phyloP scores from a whole-genome alignment of 257 asterid species.

The Oldenlandia corymbosa region DNA sequence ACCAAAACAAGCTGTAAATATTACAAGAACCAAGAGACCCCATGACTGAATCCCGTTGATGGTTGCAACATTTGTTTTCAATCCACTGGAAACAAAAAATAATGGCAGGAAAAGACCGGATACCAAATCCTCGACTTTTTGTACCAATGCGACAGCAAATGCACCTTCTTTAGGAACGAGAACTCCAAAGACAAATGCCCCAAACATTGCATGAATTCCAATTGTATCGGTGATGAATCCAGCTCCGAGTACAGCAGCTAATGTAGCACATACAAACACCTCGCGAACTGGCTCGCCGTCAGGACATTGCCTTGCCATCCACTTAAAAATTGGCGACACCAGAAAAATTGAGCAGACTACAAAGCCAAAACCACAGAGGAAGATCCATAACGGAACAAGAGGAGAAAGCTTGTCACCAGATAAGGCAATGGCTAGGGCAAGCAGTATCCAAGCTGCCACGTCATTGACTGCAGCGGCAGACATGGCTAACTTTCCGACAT shows the following conservation, averaged over 20 bases:
- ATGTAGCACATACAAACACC: constrained; percentile 51
- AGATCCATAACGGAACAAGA: constrained; percentile 54
- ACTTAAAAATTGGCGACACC: constrained; percentile 45
- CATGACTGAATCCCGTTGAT: constrained; percentile 65
- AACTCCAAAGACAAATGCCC: constrained; percentile 73
- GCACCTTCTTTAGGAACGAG: constrained; percentile 81
- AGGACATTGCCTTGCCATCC: constrained; percentile 53
- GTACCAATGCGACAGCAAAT: constrained; percentile 63
- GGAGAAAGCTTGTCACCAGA: constrained; percentile 57
- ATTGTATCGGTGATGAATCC: constrained; percentile 58
- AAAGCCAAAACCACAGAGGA: constrained; percentile 52
- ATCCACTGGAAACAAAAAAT: constrained; percentile 77
- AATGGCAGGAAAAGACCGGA: constrained; percentile 71
- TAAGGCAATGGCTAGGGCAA: constrained; percentile 66
- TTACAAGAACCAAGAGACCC: constrained; percentile 68
- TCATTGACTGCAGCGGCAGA: constrained; percentile 82
- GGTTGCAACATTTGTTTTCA: constrained; percentile 70
- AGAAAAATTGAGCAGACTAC: constrained; percentile 30
- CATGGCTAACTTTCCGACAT: constrained; percentile 67
- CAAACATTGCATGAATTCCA: constrained; percentile 81
- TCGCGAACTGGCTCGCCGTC: constrained; percentile 71
- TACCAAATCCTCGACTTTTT: constrained; percentile 78
- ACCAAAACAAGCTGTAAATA: constrained; percentile 63
- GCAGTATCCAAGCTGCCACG: constrained; percentile 74
- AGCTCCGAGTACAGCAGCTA: constrained; percentile 58